Percentiles rank a stretch among this genome's conserved stretches.
Conservation (phyloP, 1,284 basidiomycete genomes). For the Agroathelia rolfsii region DNA sequence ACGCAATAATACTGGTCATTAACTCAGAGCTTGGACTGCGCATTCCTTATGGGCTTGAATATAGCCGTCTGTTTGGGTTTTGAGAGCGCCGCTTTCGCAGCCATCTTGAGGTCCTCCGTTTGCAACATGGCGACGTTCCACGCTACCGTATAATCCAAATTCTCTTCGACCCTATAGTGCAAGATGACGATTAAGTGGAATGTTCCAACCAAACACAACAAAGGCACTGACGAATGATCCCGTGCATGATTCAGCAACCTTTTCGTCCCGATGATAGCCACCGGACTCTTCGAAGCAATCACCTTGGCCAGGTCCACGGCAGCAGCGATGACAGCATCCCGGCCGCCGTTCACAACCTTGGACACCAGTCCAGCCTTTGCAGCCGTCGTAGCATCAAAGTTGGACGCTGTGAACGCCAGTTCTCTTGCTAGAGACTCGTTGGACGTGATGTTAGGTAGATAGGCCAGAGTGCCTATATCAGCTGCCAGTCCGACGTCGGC, state of each 20-base stretch:
- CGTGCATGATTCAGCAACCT: constrained; percentile 62
- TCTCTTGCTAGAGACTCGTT: constrained; percentile 77
- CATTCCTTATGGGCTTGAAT: no score
- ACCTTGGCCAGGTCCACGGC: constrained; percentile 58
- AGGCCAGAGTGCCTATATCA: constrained; percentile 84
- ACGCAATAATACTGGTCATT: no score
- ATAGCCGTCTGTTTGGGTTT: no score
- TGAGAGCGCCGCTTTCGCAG: no score
- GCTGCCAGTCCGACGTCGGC: constrained; percentile 86
- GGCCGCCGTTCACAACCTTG: constrained; percentile 59
- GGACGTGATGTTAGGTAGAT: constrained; percentile 73
- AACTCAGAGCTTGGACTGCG: no score
- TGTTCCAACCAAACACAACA: no score
- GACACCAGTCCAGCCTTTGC: constrained; percentile 71
- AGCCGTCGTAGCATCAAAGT: constrained; percentile 68
- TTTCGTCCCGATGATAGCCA: constrained; percentile 80
- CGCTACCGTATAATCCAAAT: constrained; percentile 66
- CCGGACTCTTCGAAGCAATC: constrained; percentile 74
- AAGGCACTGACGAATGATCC: constrained; percentile 62
- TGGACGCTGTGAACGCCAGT: constrained; percentile 69
- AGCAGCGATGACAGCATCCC: constrained; percentile 43
- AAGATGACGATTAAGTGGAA: no score
- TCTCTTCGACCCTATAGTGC: constrained; percentile 55
- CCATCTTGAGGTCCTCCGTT: no score
- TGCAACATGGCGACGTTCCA: constrained; percentile 73